phyloP scores from a whole-genome alignment of 257 asterid genomes.

The Solanum bukasovii region DNA sequence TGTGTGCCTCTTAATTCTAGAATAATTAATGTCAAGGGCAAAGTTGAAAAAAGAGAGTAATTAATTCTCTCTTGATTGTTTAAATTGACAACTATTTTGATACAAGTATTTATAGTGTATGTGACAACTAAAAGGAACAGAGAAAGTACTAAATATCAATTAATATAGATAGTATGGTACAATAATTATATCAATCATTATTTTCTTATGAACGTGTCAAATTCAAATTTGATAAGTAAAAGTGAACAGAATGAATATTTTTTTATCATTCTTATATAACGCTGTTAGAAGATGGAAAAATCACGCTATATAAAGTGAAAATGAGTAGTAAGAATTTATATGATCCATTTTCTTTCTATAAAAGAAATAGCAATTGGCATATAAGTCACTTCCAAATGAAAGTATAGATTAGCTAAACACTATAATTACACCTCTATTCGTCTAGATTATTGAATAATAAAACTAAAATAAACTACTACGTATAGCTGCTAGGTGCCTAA shows the following conservation, averaged over 20 bases:
- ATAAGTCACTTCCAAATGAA: neutral
- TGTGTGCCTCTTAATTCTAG: neutral
- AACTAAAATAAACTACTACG: neutral
- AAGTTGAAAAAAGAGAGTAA: no score
- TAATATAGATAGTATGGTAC: no score
- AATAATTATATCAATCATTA: neutral
- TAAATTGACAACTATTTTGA: neutral
- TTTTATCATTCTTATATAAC: no score
- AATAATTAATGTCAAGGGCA: neutral
- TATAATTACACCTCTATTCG: neutral
- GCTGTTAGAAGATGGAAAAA: neutral
- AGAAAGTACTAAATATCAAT: neutral
- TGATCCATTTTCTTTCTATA: neutral
- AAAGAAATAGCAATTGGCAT: neutral
- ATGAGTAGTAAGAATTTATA: neutral
- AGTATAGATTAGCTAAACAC: neutral
- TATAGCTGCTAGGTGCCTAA: neutral
- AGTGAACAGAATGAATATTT: accelerated
- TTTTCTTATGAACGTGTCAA: neutral
- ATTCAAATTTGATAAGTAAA: no score
- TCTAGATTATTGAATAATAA: neutral
- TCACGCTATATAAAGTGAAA: neutral
- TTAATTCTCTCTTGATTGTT: neutral
- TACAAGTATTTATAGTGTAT: neutral
- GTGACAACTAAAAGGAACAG: neutral